Evolutionary conservation across 495 filamentous ascomycete species (phyloP).

Genomic region (Tuber umbilicatum): DNA sequence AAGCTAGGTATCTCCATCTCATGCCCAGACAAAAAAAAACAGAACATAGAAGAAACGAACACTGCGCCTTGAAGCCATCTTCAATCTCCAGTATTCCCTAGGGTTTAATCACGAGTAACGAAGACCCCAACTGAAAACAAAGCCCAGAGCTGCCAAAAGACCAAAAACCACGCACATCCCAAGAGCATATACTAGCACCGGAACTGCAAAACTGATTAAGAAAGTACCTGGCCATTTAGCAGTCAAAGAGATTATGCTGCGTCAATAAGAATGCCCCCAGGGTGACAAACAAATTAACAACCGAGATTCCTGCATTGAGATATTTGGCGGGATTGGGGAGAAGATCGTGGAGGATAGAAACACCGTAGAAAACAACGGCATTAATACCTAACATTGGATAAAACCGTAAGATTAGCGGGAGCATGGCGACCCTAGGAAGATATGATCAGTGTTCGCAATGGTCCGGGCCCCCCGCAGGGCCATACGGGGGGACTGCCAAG

Average conservation of each 20-base stretch:
- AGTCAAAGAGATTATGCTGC: conserved; percentile 77
- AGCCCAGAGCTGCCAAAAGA: no score
- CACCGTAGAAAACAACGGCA: conserved; percentile 96
- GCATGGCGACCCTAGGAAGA: no score
- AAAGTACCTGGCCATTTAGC: conserved; percentile 91
- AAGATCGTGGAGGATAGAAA: conserved; percentile 70
- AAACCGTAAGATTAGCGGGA: background rate
- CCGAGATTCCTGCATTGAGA: conserved; percentile 76
- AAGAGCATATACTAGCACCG: conserved; percentile 16
- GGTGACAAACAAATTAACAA: conserved; percentile 80
- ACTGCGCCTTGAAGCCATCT: no score
- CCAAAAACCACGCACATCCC: conserved; percentile 23
- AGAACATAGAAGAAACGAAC: no score
- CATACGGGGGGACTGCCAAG: no score
- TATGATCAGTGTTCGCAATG: no score
- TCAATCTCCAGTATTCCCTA: no score
- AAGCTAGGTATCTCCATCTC: no score
- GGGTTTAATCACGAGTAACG: no score
- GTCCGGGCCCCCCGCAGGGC: no score
- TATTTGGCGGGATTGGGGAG: conserved; percentile 68
- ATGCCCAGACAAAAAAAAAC: no score
- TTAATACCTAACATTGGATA: conserved; percentile 57
- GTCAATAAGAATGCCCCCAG: conserved; percentile 67
- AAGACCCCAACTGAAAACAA: conserved; percentile 1
- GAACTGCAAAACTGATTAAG: conserved; percentile 50